phyloP scores from a whole-genome alignment of 2,329 filamentous ascomycete species.

The Fusarium armeniacum region DNA sequence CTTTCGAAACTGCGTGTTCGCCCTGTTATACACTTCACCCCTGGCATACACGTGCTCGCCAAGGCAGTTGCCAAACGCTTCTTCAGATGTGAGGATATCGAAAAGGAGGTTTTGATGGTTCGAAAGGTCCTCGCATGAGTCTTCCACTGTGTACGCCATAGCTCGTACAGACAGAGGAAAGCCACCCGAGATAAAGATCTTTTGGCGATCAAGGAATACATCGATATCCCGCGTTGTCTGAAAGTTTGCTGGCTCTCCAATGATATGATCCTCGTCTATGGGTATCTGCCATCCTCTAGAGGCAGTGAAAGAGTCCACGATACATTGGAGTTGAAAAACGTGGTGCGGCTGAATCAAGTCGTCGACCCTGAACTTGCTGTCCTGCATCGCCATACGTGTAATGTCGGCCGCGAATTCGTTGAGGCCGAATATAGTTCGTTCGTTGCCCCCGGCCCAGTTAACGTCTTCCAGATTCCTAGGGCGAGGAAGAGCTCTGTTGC shows the following conservation, averaged over 20 bases:
- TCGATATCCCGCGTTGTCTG: constrained; percentile 59
- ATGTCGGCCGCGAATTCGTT: constrained; percentile 62
- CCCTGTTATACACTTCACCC: too few relatives aligned
- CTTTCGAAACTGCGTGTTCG: background rate
- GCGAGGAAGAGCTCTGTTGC: background rate
- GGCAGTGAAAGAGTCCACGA: constrained; percentile 62
- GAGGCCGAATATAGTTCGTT: constrained; percentile 57
- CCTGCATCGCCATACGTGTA: constrained; percentile 62
- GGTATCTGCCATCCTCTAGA: constrained; percentile 60
- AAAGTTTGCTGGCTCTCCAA: constrained; percentile 56
- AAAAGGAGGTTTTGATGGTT: rapidly evolving
- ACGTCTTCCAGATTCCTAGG: background rate
- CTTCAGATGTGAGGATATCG: rapidly evolving
- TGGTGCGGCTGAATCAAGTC: constrained; percentile 61
- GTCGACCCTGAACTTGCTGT: constrained; percentile 53
- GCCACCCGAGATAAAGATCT: too few relatives aligned
- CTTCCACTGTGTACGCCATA: too few relatives aligned
- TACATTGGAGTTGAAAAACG: constrained; percentile 65
- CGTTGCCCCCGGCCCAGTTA: background rate
- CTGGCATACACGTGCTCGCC: constrained; percentile 18
- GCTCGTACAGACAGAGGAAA: too few relatives aligned
- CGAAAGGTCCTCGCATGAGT: background rate
- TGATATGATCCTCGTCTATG: constrained; percentile 53
- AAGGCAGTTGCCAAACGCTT: constrained; percentile 38
- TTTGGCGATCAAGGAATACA: constrained; percentile 57